These are phyloP conservation scores for Fusarium papillatum DNA, from an alignment of 2,329 filamentous ascomycete genomes.

Conservation along the genomic window DNA sequence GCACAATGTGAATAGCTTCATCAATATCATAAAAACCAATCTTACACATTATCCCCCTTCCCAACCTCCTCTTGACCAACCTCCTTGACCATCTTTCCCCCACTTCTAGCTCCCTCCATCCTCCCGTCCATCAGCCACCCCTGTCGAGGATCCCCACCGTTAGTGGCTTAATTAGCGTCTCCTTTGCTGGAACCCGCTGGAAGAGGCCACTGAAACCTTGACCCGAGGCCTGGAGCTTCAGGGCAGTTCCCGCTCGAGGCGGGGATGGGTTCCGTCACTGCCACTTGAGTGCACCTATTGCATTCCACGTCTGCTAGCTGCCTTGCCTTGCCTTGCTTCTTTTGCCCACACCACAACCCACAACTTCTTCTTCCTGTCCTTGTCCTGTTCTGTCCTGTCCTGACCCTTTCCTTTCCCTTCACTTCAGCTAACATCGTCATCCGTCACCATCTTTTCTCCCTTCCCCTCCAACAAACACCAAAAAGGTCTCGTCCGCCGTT, in stretches of 20 bases:
- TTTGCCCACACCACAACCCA: conserved; percentile 26
- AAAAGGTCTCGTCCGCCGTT: conserved; percentile 5
- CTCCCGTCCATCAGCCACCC: conserved; percentile 25
- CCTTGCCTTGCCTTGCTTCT: conserved; percentile 33
- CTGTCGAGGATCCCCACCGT: conserved; percentile 6
- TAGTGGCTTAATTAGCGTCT: conserved; percentile 30
- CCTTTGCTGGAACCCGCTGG: conserved; percentile 18
- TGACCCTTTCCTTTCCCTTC: conserved; percentile 3
- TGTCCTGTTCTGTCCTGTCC: background rate
- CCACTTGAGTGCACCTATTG: background rate
- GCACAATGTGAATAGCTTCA: background rate
- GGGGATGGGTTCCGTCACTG: conserved; percentile 34
- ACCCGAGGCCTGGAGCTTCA: conserved; percentile 33
- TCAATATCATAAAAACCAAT: background rate
- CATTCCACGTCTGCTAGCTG: conserved; percentile 16
- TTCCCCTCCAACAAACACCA: background rate
- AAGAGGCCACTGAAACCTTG: conserved; percentile 27
- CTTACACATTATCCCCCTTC: conserved; percentile 23
- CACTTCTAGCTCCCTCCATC: conserved; percentile 22
- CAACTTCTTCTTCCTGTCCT: conserved; percentile 19
- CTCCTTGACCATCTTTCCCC: conserved; percentile 12
- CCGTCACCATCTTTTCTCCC: conserved; percentile 24
- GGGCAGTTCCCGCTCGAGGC: conserved; percentile 27
- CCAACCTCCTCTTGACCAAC: conserved; percentile 24
- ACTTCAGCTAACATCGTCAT: conserved; percentile 25